These are phyloP conservation scores for Gaeumannomyces sp. DNA, from an alignment of 2,329 filamentous ascomycete species.

Conservation along the genomic window DNA sequence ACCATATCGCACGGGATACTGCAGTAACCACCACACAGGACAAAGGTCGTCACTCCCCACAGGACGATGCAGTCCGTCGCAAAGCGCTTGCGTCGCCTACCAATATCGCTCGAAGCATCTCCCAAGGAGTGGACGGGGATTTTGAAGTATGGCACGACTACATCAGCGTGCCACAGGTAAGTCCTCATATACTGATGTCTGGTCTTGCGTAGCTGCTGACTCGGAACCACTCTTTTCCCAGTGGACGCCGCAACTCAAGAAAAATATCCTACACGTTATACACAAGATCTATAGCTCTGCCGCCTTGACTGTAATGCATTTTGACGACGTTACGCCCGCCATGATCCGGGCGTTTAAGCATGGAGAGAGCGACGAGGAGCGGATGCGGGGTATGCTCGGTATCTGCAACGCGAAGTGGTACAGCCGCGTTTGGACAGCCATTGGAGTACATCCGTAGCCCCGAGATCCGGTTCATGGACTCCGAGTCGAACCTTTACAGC, in stretches of 20 bases:
- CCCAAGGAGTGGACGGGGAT: not conserved
- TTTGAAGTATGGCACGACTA: slow-evolving; percentile 22
- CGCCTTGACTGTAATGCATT: slow-evolving; percentile 10
- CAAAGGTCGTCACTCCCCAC: not conserved
- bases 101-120: not conserved
- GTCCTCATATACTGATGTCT: not conserved
- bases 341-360: not conserved
- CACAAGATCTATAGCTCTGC: slow-evolving; percentile 11
- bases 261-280: slow-evolving; percentile 11
- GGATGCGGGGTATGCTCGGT: slow-evolving; percentile 11
- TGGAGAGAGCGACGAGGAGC: slow-evolving; percentile 2
- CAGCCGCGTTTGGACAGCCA: slow-evolving; percentile 17
- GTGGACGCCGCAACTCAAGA: slow-evolving; percentile 8
- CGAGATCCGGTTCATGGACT: slow-evolving; percentile 12
- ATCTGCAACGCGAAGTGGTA: slow-evolving; percentile 18
- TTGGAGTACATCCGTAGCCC: slow-evolving; percentile 16
- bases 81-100: not conserved
- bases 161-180: slow-evolving; percentile 16
- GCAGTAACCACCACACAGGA: not conserved
- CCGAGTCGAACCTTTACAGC: slow-evolving; percentile 10
- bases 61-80: not conserved
- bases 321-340: slow-evolving; percentile 11
- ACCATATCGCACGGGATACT: not conserved
- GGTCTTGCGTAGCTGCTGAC: not conserved
- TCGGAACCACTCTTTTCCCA: not conserved